phyloP scores from a whole-genome alignment of 805 yeast species.

The Candida maltosa region DNA sequence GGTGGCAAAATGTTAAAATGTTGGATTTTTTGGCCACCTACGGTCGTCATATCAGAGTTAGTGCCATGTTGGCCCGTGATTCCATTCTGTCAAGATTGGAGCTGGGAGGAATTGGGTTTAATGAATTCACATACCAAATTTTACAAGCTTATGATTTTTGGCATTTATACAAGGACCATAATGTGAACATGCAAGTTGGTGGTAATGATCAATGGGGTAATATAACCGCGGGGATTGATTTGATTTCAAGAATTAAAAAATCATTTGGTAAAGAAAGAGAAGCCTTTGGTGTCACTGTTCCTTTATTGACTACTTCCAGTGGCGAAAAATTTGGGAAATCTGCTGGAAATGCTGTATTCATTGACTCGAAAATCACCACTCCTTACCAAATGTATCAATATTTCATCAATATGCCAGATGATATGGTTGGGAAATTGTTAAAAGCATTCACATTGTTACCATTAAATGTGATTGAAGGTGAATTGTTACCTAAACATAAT shows the following conservation, averaged over 20 bases:
- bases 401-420: slow-evolving; percentile 76
- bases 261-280: slow-evolving; percentile 8
- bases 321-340: slow-evolving; percentile 97
- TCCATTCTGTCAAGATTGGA: slow-evolving; percentile 73
- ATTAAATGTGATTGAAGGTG: slow-evolving; percentile 46
- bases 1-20: slow-evolving; percentile 84
- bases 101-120: slow-evolving; percentile 81
- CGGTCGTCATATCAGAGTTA: slow-evolving; percentile 77
- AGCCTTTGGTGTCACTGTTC: slow-evolving; percentile 82
- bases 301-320: slow-evolving; percentile 77
- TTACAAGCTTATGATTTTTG: slow-evolving; percentile 93
- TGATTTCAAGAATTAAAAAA: slow-evolving; percentile 59
- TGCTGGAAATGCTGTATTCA: slow-evolving; percentile 94
- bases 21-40: slow-evolving; percentile 72
- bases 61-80: slow-evolving; percentile 86
- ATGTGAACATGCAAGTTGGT: slow-evolving; percentile 79
- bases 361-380: slow-evolving; percentile 69
- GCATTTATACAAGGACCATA: slow-evolving; percentile 59
- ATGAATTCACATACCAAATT: slow-evolving; percentile 90
- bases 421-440: slow-evolving; percentile 64
- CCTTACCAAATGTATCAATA: slow-evolving; percentile 84
- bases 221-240: slow-evolving; percentile 91
- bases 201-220: slow-evolving; percentile 99
- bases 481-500: slow-evolving; percentile 50
- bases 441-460: slow-evolving; percentile 82